phyloP scores from a whole-genome alignment of 805 yeast genomes.

The Komagataella pastoris region DNA sequence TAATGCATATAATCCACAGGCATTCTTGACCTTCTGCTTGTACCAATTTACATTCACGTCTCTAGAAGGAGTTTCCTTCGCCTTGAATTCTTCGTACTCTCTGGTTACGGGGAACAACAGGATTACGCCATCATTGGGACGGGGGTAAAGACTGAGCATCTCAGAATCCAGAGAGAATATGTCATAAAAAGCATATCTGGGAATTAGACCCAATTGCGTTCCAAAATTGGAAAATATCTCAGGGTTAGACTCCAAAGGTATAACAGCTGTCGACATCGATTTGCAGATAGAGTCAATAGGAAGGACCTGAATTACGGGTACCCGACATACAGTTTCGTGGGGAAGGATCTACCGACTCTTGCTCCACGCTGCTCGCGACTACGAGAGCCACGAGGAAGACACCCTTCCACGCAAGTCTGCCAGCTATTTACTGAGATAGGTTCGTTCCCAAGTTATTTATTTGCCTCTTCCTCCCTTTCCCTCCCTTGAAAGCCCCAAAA shows the following conservation, averaged over 20 bases:
- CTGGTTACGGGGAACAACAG: conserved; percentile 71
- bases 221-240: conserved; percentile 65
- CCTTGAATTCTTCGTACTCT: conserved; percentile 39
- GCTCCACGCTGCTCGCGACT: not conserved
- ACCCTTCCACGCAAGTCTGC: not conserved
- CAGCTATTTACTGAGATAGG: not conserved
- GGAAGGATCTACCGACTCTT: not conserved
- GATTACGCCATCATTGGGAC: conserved; percentile 68
- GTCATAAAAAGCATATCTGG: conserved; percentile 55
- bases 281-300: not conserved
- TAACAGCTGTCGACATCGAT: conserved; percentile 35
- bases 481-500: not conserved
- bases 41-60: conserved; percentile 45
- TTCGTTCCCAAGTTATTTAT: not conserved
- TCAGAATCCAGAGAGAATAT: conserved; percentile 82
- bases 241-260: conserved; percentile 89
- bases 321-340: not conserved
- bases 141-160: conserved; percentile 65
- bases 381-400: not conserved
- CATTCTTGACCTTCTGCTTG: conserved; percentile 73
- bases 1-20: conserved; percentile 87
- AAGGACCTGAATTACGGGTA: conserved; percentile 27
- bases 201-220: conserved; percentile 50
- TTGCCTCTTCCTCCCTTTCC: not conserved
- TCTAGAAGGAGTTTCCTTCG: conserved; percentile 8